Conservation (phyloP, 2,329 filamentous ascomycete genomes). For the Epichloe glyceriae region DNA sequence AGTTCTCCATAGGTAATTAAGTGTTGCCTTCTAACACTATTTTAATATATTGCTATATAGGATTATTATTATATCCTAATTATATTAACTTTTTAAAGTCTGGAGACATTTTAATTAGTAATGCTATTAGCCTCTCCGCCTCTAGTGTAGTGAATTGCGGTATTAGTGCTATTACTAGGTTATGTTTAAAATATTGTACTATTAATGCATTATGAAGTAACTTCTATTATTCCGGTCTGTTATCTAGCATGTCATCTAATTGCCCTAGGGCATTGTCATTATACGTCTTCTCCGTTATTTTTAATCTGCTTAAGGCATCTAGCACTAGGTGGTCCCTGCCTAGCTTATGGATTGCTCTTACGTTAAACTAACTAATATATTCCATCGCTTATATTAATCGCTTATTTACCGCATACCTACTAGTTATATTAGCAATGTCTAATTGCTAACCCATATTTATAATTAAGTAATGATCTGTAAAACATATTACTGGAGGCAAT, state of each 20-base stretch:
- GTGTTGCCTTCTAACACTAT: too few species aligned
- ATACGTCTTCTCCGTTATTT: neutral
- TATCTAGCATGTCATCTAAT: neutral
- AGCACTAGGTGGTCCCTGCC: neutral
- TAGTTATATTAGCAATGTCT: neutral
- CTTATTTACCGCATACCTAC: neutral
- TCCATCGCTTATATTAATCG: neutral
- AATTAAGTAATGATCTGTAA: neutral
- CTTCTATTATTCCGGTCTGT: neutral
- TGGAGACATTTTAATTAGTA: neutral
- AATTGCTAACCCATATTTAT: neutral
- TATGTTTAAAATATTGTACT: neutral
- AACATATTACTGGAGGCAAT: neutral
- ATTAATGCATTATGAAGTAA: rapidly evolving
- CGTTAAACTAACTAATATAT: neutral
- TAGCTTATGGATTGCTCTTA: neutral
- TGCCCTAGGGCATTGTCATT: neutral
- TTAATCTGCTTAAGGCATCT: neutral
- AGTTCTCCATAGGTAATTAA: too few species aligned
- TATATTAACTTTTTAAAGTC: neutral
- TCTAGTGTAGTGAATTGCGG: rapidly evolving
- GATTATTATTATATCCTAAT: neutral
- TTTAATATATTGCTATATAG: too few species aligned
- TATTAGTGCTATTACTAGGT: neutral
- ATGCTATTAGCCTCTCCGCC: neutral